These are phyloP conservation scores for Casaregolazyma suthepensis DNA, from an alignment of 1,139 yeast species.

Conservation along the genomic window DNA sequence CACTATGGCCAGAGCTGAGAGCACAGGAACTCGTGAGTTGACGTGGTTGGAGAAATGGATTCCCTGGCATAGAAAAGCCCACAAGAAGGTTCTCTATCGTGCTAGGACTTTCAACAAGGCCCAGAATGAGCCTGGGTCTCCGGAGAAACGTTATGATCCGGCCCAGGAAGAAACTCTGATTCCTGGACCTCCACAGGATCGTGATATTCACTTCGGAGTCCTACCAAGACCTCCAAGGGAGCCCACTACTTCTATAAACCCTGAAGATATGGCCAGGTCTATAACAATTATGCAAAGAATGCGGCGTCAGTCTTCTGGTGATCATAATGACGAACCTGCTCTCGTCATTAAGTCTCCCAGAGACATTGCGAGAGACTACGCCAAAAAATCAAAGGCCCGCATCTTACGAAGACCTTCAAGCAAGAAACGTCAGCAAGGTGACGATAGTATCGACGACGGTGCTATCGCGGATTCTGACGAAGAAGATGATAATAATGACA, in stretches of 20 bases:
- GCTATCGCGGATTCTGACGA: background rate
- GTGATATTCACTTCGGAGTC: constrained; percentile 24
- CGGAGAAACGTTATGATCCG: background rate
- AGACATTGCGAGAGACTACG: constrained; percentile 47
- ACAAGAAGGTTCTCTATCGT: background rate
- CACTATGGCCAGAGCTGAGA: constrained; percentile 49
- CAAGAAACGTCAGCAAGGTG: background rate
- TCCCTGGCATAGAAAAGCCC: background rate
- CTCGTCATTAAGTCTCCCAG: constrained; percentile 74
- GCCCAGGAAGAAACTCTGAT: constrained; percentile 5
- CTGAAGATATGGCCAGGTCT: constrained; percentile 78
- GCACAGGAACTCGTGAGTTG: constrained; percentile 22
- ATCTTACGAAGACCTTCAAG: background rate
- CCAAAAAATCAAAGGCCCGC: constrained; percentile 9
- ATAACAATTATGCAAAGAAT: constrained; percentile 64
- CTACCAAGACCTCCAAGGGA: constrained; percentile 39
- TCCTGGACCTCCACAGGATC: constrained; percentile 15
- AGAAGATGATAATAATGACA: constrained; percentile 6
- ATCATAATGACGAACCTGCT: constrained; percentile 70
- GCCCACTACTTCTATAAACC: constrained; percentile 50
- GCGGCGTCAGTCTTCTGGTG: constrained; percentile 27
- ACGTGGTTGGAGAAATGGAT: constrained; percentile 1
- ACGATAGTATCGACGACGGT: background rate
- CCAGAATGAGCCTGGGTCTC: background rate
- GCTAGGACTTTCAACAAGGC: constrained; percentile 1